Conservation (phyloP, 345 rosid species). For the Populus tremula region DNA sequence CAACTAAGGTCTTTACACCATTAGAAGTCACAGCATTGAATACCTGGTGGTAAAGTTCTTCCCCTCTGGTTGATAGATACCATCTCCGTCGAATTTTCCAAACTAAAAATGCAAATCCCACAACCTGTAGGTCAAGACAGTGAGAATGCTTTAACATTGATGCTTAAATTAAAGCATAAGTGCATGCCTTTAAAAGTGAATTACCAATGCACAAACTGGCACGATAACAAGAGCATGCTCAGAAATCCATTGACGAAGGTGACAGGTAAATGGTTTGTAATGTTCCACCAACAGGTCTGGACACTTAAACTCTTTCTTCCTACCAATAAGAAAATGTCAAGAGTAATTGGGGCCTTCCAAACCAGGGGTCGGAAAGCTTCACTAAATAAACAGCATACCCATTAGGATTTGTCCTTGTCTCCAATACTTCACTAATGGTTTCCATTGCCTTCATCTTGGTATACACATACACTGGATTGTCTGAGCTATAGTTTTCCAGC, state of each 20-base stretch:
- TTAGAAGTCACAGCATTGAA: background rate
- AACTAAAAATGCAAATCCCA: conserved; percentile 40
- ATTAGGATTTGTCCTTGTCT: conserved; percentile 45
- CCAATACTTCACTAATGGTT: conserved; percentile 37
- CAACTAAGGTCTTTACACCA: background rate
- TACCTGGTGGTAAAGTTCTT: conserved; percentile 77
- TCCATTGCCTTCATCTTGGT: conserved; percentile 56
- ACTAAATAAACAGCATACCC: conserved; percentile 47
- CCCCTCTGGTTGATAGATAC: conserved; percentile 51
- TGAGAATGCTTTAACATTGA: conserved; percentile 54
- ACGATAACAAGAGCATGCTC: conserved; percentile 38
- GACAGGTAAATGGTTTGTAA: conserved; percentile 67
- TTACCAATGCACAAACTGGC: conserved; percentile 58
- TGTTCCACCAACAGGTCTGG: conserved; percentile 55
- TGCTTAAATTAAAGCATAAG: conserved; percentile 36
- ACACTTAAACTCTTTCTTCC: conserved; percentile 72
- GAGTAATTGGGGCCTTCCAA: conserved; percentile 6
- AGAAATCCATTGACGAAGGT: conserved; percentile 54
- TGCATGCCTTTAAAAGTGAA: conserved; percentile 24
- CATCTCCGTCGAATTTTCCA: conserved; percentile 44
- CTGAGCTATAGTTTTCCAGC: conserved; percentile 38
- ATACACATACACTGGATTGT: conserved; percentile 34
- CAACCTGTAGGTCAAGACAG: conserved; percentile 60
- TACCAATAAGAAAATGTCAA: conserved; percentile 21
- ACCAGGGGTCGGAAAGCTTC: background rate